phyloP scores from a whole-genome alignment of 805 yeast genomes.

The Candida patagonica region DNA sequence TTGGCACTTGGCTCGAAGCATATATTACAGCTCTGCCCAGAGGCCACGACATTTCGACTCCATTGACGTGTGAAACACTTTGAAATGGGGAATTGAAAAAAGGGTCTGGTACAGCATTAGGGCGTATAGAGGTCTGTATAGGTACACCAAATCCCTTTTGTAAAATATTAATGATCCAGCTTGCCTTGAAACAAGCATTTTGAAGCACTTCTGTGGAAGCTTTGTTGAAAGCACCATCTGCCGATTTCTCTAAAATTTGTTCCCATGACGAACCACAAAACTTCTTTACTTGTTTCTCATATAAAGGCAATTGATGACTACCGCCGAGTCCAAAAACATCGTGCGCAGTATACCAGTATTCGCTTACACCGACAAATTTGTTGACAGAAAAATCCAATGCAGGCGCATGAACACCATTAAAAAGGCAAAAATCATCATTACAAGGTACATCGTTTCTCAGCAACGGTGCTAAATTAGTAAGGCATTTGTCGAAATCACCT shows the following conservation, averaged over 20 bases:
- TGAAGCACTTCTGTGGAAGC: constrained; percentile 48
- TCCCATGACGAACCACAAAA: constrained; percentile 77
- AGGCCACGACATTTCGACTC: constrained; percentile 89
- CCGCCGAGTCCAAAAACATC: constrained; percentile 88
- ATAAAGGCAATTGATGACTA: constrained; percentile 65
- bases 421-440: constrained; percentile 78
- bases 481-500: constrained; percentile 72
- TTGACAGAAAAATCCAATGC: constrained; percentile 68
- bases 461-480: constrained; percentile 63
- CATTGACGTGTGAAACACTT: constrained; percentile 70
- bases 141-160: constrained; percentile 94
- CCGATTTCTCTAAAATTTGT: constrained; percentile 35
- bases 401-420: constrained; percentile 94
- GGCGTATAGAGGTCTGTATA: constrained; percentile 16
- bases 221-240: constrained; percentile 48
- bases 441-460: constrained; percentile 75
- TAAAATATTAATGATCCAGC: constrained; percentile 82
- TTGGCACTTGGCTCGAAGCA: constrained; percentile 60
- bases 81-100: constrained; percentile 53
- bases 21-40: constrained; percentile 75
- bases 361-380: constrained; percentile 87
- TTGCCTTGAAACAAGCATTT: constrained; percentile 87
- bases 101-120: constrained; percentile 17
- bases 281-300: constrained; percentile 53
- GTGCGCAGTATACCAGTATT: constrained; percentile 95